Base-by-base conservation (phyloP, 306 rosid genomes). In the Acacia crassicarpa region DNA sequence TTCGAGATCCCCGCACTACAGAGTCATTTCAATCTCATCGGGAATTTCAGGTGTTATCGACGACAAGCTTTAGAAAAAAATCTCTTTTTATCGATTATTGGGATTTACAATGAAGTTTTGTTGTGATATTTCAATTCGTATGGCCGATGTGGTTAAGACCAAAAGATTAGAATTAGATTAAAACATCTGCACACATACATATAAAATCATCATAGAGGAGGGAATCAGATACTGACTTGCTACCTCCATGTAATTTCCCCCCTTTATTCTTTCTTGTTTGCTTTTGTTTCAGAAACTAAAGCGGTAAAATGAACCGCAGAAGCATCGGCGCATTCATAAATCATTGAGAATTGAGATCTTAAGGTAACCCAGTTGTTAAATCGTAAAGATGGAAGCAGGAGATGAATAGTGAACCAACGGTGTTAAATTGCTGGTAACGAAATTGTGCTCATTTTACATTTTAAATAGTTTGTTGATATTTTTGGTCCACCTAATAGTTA, bases 1-100 rank as follows among this genome's bases (percentile, higher is more conserved):
- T n/a, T n/a, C n/a, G n/a, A n/a, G n/a, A n/a, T n/a, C 1, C 1
- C 1, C 30, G 30, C 1, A 27, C 30, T 1, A 1, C 30, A 1
- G 8, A 40, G 22, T 30, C 32, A 8, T 45, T 3, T 4, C 5
- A 27, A 14, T 38, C 1, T 11, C 6, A n/a, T 20, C 9, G 1
- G 6, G 8, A n/a, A 22, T n/a, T n/a, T n/a, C n/a, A n/a, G n/a
- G n/a, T n/a, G n/a, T n/a, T n/a, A 22, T 22, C 1, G 1, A 27
- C 1, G 1, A 27, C 1, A 27, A 27, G 1, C 1, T n/a, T n/a
- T n/a, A 27, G 1, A 27, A 58, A 38, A 22, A 38, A 38, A 7
- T 9, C 9, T 44, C 12, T 22, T 9, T 58, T 8, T 3, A 12
- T 17, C 6, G 40, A 20, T n/a, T n/a, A 38, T 73, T 16, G 41